Evolutionary conservation across 331 rosid species (phyloP).

Genomic region (Quercus tomentella): DNA sequence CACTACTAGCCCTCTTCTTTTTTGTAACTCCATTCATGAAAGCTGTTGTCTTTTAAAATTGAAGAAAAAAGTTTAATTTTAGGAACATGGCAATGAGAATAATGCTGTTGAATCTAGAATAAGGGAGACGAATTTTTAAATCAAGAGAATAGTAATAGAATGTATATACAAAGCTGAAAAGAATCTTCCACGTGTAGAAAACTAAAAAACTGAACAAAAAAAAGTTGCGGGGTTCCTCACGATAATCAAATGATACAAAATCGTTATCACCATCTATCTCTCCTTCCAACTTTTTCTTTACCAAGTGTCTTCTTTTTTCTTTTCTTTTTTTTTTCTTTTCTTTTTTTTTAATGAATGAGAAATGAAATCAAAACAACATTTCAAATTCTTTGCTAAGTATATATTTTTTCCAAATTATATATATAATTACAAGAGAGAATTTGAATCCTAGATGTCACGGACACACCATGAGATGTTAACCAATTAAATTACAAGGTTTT

Average conservation of each 20-base stretch:
- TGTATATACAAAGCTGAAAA: neutral
- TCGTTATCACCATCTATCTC: neutral
- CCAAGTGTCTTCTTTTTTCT: no score
- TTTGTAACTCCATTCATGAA: conserved; percentile 16
- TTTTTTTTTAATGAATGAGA: no score
- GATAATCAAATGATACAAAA: neutral
- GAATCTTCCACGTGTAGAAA: neutral
- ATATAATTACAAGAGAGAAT: neutral
- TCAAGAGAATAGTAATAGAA: neutral
- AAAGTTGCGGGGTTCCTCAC: neutral
- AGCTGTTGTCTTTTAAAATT: conserved; percentile 10
- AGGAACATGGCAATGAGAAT: neutral
- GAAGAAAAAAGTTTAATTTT: neutral
- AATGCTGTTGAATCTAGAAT: neutral
- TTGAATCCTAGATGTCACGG: no score
- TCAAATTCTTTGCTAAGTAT: neutral
- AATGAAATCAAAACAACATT: no score
- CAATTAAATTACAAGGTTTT: no score
- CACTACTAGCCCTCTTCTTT: conserved; percentile 18
- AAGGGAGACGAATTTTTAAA: neutral
- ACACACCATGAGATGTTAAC: no score
- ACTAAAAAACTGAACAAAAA: neutral
- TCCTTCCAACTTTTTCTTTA: neutral
- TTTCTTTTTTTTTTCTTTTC: no score
- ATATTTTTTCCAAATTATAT: neutral